Conservation (phyloP, 345 rosid genomes). For the Eucalyptus cloeziana region DNA sequence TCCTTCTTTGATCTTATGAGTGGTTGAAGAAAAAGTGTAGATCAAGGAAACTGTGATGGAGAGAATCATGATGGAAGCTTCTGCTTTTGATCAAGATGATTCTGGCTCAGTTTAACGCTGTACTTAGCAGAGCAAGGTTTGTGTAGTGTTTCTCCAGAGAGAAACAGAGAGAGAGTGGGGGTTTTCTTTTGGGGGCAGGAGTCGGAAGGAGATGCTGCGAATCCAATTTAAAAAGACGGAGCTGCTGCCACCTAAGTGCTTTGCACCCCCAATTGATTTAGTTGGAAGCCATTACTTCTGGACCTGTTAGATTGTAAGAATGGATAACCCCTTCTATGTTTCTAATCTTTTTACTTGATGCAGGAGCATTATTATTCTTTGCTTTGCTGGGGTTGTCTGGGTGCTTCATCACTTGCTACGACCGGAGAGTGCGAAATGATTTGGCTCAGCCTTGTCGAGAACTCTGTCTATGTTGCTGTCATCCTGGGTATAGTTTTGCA, state of each 20-base stretch:
- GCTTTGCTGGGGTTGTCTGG: slow-evolving; percentile 98
- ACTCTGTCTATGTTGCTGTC: slow-evolving; percentile 97
- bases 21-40: background rate
- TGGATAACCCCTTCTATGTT: background rate
- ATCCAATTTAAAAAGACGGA: background rate
- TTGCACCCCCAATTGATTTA: background rate
- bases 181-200: background rate
- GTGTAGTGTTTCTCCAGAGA: background rate
- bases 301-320: background rate
- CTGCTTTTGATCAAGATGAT: background rate
- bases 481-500: slow-evolving; percentile 62
- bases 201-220: background rate
- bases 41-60: background rate
- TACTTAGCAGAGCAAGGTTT: background rate
- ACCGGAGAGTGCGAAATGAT: slow-evolving; percentile 93
- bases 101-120: background rate
- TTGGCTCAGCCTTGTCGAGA: slow-evolving; percentile 98
- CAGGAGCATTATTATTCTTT: slow-evolving; percentile 93
- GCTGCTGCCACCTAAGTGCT: background rate
- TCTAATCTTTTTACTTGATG: background rate
- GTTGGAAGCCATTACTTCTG: background rate
- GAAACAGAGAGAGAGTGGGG: background rate
- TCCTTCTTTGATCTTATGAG: background rate
- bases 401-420: slow-evolving; percentile 97
- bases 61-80: background rate